Base-by-base conservation (phyloP, 495 filamentous ascomycete species). In the Sabuloglossum arenarium region DNA sequence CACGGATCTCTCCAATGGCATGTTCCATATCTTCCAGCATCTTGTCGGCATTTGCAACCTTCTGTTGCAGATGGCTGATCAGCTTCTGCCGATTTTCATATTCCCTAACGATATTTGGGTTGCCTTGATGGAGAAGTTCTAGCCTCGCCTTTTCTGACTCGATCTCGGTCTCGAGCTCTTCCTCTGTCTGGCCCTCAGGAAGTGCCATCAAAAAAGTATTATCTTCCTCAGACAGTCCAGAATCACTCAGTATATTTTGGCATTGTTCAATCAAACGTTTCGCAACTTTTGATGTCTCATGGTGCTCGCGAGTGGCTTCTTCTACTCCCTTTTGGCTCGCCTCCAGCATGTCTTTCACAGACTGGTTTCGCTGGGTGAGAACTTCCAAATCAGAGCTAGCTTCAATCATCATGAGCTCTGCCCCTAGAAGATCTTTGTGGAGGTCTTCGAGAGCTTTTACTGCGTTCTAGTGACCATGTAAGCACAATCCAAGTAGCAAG, bases 111-210 rank as follows among this genome's bases (percentile, higher is more conserved):
- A 86, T 75, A 37, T 78, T 73, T 10, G 79, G 82, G 60, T 89
- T 86, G 42, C 82, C 84, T 39, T 81, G 87, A 54, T 90, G 81
- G 28, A 90, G 82, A 28, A 90, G 73, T 31, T 85, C 80, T 8
- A 97, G 75, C 46, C 83, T 80, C 11, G 81, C 79, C 59, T 77
- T 71, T 66, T 85, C 80, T 2, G 83, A 80, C 34, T 78, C 75
- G 59, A 96, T 86, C 21, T 91, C 83, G 1, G 72, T 69, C 25
- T 88, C 77, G 10, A 95, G 68, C 9, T 81, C 74, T 57, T 86
- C 84, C 1, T 75, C 60, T 0, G 73, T 72, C 57, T 76, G 71
- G 4, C 70, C 68, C 30, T 75, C 59, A 27, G 60, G 59, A 39
- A 79, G 37, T 62, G 53, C 56, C 12, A 58, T 27, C 25, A 75